These are phyloP conservation scores for Vitis amurensis DNA, from an alignment of 164 flowering plant species.

Conservation along the genomic window DNA sequence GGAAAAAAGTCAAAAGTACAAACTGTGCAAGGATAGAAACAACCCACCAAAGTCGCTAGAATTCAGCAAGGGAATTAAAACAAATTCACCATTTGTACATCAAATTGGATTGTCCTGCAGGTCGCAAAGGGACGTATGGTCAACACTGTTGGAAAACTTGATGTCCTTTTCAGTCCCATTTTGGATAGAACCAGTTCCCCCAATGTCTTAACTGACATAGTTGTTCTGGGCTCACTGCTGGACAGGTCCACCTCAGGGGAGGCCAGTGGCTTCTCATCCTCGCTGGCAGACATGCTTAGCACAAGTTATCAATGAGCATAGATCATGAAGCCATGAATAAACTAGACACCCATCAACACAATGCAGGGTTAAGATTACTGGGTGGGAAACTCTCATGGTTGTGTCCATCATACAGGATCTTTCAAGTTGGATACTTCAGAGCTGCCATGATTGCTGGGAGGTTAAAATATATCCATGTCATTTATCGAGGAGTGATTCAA, in stretches of 20 bases:
- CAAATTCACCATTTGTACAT: too few relatives aligned
- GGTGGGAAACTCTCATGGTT: slow-evolving; percentile 28
- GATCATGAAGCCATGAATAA: slow-evolving; percentile 11
- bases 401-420: slow-evolving; percentile 24
- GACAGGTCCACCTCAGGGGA: slow-evolving; percentile 28
- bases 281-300: slow-evolving; percentile 26
- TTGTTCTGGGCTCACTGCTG: slow-evolving; percentile 24
- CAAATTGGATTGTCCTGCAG: too few relatives aligned
- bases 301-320: slow-evolving; percentile 12
- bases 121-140: background rate
- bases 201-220: background rate
- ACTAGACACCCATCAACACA: slow-evolving; percentile 24
- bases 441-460: slow-evolving; percentile 21
- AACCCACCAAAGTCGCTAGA: too few relatives aligned
- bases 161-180: slow-evolving; percentile 16
- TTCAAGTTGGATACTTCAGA: slow-evolving; percentile 23
- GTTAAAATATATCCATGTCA: slow-evolving; percentile 6
- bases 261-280: slow-evolving; percentile 19
- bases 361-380: slow-evolving; percentile 26
- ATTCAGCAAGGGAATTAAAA: too few relatives aligned
- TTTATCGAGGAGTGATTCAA: slow-evolving; percentile 12
- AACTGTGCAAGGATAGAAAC: too few relatives aligned
- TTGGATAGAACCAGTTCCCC: too few relatives aligned
- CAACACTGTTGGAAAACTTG: slow-evolving; percentile 23
- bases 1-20: too few relatives aligned